A percentile compares a stretch with the other conserved stretches of the same genome.
phyloP scores from a whole-genome alignment of 2,329 filamentous ascomycete species.

The Tolypocladium capitatum region DNA sequence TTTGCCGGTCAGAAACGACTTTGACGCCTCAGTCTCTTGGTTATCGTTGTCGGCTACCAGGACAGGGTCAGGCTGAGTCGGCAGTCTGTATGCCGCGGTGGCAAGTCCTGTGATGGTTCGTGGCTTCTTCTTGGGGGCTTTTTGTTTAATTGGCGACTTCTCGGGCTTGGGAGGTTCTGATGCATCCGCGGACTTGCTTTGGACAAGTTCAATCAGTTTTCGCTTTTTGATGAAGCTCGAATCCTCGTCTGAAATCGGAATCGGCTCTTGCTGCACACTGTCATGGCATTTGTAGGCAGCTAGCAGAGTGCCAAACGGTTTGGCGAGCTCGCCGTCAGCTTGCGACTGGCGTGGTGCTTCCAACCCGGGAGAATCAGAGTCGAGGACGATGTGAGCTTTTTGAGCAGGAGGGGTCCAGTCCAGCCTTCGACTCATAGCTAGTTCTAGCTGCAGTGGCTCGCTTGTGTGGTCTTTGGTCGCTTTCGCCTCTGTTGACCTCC shows the following conservation, averaged over 20 bases:
- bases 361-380: slow-evolving; percentile 16
- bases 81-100: slow-evolving; percentile 49
- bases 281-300: slow-evolving; percentile 27
- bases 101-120: slow-evolving; percentile 69
- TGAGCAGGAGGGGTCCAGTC: slow-evolving; percentile 56
- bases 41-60: neutral
- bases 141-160: slow-evolving; percentile 30
- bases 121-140: slow-evolving; percentile 52
- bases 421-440: slow-evolving; percentile 39
- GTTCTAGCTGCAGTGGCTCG: slow-evolving; percentile 26
- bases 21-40: neutral
- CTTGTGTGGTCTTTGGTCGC: slow-evolving; percentile 8
- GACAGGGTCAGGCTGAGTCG: slow-evolving; percentile 18
- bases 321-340: slow-evolving; percentile 5
- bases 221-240: slow-evolving; percentile 35
- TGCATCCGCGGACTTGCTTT: slow-evolving; percentile 14
- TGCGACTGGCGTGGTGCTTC: slow-evolving; percentile 5
- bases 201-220: slow-evolving; percentile 40
- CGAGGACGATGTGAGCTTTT: slow-evolving; percentile 16
- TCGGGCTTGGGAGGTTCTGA: slow-evolving; percentile 9
- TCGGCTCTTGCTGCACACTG: slow-evolving; percentile 5
- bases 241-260: slow-evolving; percentile 11
- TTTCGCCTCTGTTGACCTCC: slow-evolving; percentile 6
- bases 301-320: slow-evolving; percentile 30
- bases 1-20: slow-evolving; percentile 12